Conservation (phyloP, 805 yeast genomes). For the Monosporozyma siamensis region DNA sequence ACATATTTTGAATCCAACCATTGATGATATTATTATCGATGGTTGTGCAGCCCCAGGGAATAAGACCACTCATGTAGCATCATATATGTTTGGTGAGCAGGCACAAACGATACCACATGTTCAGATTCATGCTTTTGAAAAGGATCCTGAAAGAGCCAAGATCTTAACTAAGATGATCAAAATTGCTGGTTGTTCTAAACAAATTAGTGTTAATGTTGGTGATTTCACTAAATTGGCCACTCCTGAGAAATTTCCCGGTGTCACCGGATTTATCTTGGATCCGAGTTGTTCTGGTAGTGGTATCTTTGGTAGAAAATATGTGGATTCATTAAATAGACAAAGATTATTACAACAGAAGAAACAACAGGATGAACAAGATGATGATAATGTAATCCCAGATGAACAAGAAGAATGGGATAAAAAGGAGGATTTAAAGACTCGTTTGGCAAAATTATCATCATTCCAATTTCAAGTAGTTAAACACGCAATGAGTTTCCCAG, state of each 20-base stretch:
- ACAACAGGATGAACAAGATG: slow-evolving; percentile 7
- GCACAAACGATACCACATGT: slow-evolving; percentile 17
- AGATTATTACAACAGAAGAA: slow-evolving; percentile 13
- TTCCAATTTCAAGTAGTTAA: slow-evolving; percentile 83
- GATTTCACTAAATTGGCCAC: slow-evolving; percentile 33
- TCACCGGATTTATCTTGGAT: slow-evolving; percentile 80
- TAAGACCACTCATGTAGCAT: slow-evolving; percentile 81
- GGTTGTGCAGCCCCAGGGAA: slow-evolving; percentile 99
- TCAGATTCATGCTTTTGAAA: slow-evolving; percentile 69
- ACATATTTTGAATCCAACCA: slow-evolving; percentile 55
- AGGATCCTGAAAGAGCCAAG: slow-evolving; percentile 64
- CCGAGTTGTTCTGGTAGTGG: slow-evolving; percentile 99
- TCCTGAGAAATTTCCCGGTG: slow-evolving; percentile 48
- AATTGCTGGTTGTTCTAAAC: slow-evolving; percentile 54
- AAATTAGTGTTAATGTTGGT: slow-evolving; percentile 43
- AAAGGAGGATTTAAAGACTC: slow-evolving; percentile 36
- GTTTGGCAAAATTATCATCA: slow-evolving; percentile 60
- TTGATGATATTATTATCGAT: slow-evolving; percentile 66
- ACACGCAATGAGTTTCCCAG: slow-evolving; percentile 80
- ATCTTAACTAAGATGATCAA: slow-evolving; percentile 68
- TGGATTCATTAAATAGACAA: slow-evolving; percentile 33
- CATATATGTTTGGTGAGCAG: slow-evolving; percentile 17
- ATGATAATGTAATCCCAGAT: slow-evolving; percentile 23
- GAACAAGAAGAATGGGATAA: slow-evolving; percentile 34
- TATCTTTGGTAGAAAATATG: slow-evolving; percentile 79